Evolutionary conservation across 192 early-diverging fungal genomes (phyloP), one percentile per base, ranked within the genome.

Genomic region (Entomortierella parvispora): DNA sequence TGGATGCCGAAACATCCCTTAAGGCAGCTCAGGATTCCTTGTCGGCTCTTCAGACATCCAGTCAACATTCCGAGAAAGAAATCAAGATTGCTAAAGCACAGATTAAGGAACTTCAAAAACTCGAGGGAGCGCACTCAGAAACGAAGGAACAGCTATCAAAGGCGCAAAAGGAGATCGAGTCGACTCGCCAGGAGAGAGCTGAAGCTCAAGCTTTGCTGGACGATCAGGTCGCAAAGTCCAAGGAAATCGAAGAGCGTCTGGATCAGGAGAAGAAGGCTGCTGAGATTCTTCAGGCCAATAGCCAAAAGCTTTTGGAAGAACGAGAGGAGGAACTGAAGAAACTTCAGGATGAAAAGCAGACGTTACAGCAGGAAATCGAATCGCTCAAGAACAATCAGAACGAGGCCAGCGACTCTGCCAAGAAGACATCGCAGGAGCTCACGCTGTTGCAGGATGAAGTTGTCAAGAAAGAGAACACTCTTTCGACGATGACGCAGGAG

Each of bases 41-140:
- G 29, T 62, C 58, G 9, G 37, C 54, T 7, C 42, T 53, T 20
- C 56, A 58, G 48, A 59, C 61, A 23, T 49, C 60, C 1, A 34
- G n/a, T 2, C 45, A 45, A 2, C n/a, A 5, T 3, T 29, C 34
- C 2, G 74, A 77, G 47, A 68, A 68, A 26, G 74, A 77, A 29
- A 52, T 77, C 23, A 77, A 56, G 55, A 68, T 77, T 22, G 59
- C 65, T 17, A 55, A 45, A 0, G 74, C 60, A 2, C 74, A 68
- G 23, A 45, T 77, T 48, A 77, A 77, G 48, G 74, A 68, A n/a
- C 40, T 77, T 6, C 65, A 77, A 34, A 77, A 77, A 25, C 32
- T 62, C 15, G 65, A 77, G 17, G 31, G n/a, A 10, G 48, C 28
- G 6, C 45, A 58, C 1, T 28, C 61, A 6, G 47, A 60, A 23